Evolutionary conservation across 2,329 filamentous ascomycete genomes (phyloP).

Genomic region (Aspergillus piperis): DNA sequence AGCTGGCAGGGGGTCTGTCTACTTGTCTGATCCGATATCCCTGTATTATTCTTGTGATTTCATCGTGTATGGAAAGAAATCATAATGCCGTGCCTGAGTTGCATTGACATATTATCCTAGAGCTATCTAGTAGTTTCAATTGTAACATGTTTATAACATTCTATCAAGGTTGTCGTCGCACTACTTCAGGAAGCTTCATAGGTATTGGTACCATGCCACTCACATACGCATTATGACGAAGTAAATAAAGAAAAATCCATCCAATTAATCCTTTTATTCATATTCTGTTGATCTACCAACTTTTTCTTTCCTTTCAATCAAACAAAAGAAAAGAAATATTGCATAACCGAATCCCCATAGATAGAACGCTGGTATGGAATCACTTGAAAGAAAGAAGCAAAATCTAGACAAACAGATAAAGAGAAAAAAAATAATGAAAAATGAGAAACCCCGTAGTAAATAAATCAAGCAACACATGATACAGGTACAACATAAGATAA

Average conservation of each 20-base stretch:
- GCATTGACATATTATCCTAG: constrained; percentile 10
- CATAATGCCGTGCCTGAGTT: constrained; percentile 23
- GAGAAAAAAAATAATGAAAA: constrained; percentile 6
- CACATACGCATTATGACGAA: background rate
- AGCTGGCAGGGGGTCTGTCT: constrained; percentile 14
- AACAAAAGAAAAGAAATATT: background rate
- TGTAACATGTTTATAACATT: background rate
- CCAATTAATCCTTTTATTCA: background rate
- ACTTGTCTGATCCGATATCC: constrained; percentile 17
- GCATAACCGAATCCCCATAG: background rate
- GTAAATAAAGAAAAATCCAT: background rate
- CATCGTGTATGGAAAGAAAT: constrained; percentile 17
- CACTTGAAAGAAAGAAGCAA: background rate
- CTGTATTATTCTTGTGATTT: constrained; percentile 15
- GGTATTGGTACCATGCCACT: background rate
- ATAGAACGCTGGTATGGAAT: background rate
- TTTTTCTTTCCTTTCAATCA: background rate
- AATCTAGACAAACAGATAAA: constrained; percentile 21
- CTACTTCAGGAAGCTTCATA: background rate
- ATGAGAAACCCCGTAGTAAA: background rate
- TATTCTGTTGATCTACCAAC: background rate
- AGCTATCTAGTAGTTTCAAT: background rate
- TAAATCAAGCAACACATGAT: constrained; percentile 2
- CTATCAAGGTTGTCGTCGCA: background rate
- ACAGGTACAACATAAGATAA: constrained; percentile 2